A percentile compares a stretch with the other conserved stretches of the same genome.
Evolutionary conservation across 495 filamentous ascomycete genomes (phyloP).

Genomic region (Endocarpon pusillum): DNA sequence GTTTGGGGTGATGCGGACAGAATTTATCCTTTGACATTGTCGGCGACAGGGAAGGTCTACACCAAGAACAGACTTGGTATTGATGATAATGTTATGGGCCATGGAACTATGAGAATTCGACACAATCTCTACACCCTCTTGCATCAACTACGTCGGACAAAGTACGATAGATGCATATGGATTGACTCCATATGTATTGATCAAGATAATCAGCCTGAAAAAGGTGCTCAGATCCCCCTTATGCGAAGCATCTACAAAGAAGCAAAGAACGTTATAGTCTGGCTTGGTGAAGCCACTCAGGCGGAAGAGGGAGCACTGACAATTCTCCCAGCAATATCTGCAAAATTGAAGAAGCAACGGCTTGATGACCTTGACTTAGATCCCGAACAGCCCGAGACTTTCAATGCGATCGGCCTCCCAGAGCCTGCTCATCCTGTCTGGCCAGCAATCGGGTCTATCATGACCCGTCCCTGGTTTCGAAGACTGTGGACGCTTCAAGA

Average conservation of each 20-base stretch:
- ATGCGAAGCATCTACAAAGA: constrained; percentile 19
- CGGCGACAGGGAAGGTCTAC: too few species aligned
- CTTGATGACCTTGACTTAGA: not conserved
- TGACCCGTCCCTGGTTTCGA: not conserved
- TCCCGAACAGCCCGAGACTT: not conserved
- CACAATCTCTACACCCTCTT: too few species aligned
- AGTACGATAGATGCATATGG: constrained; percentile 10
- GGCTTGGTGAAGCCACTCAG: constrained; percentile 14
- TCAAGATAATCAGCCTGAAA: constrained; percentile 16
- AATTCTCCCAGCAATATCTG: not conserved
- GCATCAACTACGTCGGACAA: too few species aligned
- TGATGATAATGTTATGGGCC: too few species aligned
- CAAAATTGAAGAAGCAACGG: not conserved
- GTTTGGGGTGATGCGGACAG: too few species aligned
- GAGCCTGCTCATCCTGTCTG: not conserved
- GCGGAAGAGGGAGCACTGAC: not conserved
- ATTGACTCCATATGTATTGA: constrained; percentile 25
- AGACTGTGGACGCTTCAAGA: too few species aligned
- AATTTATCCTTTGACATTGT: too few species aligned
- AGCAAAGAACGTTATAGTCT: constrained; percentile 14
- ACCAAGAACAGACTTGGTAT: too few species aligned
- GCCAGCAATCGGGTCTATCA: not conserved
- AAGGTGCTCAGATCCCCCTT: constrained; percentile 14
- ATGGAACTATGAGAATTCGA: too few species aligned
- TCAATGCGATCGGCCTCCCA: not conserved